These are phyloP conservation scores for Fusarium nurragi DNA, from an alignment of 2,329 filamentous ascomycete species.

Conservation along the genomic window DNA sequence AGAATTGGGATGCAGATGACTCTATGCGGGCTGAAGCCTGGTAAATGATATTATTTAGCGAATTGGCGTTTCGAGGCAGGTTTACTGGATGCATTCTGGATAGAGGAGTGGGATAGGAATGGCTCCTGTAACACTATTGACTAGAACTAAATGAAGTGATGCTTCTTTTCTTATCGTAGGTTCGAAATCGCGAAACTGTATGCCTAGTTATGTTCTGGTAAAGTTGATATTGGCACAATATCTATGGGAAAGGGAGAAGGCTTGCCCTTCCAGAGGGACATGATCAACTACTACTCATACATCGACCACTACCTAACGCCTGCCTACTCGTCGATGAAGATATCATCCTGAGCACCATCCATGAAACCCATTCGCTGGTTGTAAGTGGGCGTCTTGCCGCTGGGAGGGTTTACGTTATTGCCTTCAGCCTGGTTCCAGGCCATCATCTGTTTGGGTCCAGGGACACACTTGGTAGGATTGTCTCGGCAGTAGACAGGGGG, in stretches of 20 bases:
- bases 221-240: neutral
- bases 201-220: neutral
- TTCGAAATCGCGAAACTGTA: neutral
- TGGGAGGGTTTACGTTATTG: constrained; percentile 47
- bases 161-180: neutral
- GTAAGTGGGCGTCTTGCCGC: constrained; percentile 46
- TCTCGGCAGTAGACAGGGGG: constrained; percentile 55
- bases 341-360: constrained; percentile 48
- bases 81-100: neutral
- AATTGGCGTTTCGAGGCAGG: constrained; percentile 18
- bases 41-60: constrained; percentile 13
- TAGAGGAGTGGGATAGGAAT: neutral
- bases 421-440: constrained; percentile 55
- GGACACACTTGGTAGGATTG: constrained; percentile 53
- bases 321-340: constrained; percentile 32
- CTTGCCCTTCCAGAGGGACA: constrained; percentile 11
- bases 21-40: constrained; percentile 12
- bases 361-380: constrained; percentile 49
- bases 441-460: constrained; percentile 62
- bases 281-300: constrained; percentile 10
- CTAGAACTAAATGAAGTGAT: neutral
- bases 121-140: neutral
- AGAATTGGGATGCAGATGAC: constrained; percentile 14
- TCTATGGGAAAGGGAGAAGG: neutral
- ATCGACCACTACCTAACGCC: neutral